Evolutionary conservation across 225 moss, liverwort and hornwort genomes (phyloP).

Genomic region (Antitrichia curtipendula): DNA sequence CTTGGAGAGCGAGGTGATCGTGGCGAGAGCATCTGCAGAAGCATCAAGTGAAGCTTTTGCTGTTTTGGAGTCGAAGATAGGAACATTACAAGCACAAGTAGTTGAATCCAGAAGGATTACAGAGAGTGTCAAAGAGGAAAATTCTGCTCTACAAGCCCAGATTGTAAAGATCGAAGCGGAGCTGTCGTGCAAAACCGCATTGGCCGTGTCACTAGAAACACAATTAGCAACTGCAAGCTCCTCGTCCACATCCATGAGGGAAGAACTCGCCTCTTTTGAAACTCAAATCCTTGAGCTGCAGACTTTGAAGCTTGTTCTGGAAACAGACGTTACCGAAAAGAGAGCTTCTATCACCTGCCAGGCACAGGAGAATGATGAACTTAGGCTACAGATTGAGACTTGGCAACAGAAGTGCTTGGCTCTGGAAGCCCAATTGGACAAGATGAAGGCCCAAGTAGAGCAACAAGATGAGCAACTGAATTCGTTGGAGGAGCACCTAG

Average conservation of each 20-base stretch:
- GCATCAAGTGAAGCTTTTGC: neutral
- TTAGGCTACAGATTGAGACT: neutral
- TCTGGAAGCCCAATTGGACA: neutral
- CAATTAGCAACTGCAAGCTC: neutral
- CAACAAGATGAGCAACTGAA: constrained; percentile 1
- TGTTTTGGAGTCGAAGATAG: neutral
- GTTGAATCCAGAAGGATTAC: neutral
- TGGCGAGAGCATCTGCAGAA: neutral
- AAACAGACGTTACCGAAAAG: neutral
- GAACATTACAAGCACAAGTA: neutral
- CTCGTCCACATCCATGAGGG: neutral
- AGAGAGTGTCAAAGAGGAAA: neutral
- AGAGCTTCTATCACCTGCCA: neutral
- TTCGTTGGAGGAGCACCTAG: constrained; percentile 2
- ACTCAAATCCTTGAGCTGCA: constrained; percentile 6
- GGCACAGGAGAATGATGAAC: neutral
- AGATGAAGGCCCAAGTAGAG: neutral
- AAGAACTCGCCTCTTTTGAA: neutral
- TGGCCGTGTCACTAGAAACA: neutral
- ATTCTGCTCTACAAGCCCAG: neutral
- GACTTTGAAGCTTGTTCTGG: neutral
- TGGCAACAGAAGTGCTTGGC: constrained; percentile 1
- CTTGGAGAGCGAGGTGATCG: neutral
- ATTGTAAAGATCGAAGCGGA: neutral
- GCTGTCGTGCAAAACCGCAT: neutral